A percentile compares a stretch with the other conserved stretches of the same genome.
Conservation (phyloP, 768 basidiomycete genomes). For the Leccinum olivaceopallidum region DNA sequence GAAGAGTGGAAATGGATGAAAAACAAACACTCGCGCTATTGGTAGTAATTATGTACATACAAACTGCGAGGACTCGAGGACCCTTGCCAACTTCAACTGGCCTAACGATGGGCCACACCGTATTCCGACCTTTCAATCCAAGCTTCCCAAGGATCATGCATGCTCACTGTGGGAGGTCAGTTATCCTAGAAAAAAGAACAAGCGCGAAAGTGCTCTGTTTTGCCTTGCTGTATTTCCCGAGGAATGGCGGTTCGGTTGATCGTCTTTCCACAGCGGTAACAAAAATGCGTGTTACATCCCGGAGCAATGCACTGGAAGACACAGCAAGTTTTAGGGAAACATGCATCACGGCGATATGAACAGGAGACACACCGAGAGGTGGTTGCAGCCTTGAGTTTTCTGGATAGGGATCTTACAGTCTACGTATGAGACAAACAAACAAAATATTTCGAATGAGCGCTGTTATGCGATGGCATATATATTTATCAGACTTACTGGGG, state of each 20-base stretch:
- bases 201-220: conserved; percentile 34
- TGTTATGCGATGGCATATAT: background rate
- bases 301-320: conserved; percentile 49
- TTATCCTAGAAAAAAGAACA: conserved; percentile 27
- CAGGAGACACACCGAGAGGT: conserved; percentile 50
- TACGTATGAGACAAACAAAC: conserved; percentile 10
- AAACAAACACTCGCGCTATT: too few relatives aligned
- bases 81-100: too few relatives aligned
- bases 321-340: background rate
- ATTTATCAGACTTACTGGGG: conserved; percentile 41
- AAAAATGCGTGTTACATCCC: conserved; percentile 59
- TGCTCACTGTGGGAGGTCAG: background rate
- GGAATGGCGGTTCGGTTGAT: conserved; percentile 43
- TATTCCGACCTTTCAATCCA: background rate
- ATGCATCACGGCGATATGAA: background rate
- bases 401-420: conserved; percentile 52
- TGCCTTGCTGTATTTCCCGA: conserved; percentile 33
- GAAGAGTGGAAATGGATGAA: too few relatives aligned
- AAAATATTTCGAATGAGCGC: background rate
- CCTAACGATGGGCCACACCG: too few relatives aligned
- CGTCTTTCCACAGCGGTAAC: conserved; percentile 47
- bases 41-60: too few relatives aligned
- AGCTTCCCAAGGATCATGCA: too few relatives aligned
- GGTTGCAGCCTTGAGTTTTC: conserved; percentile 54
- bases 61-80: too few relatives aligned